These are phyloP conservation scores for Globisporangium paddicum DNA, from an alignment of 352 stramenopile species.

Conservation along the genomic window DNA sequence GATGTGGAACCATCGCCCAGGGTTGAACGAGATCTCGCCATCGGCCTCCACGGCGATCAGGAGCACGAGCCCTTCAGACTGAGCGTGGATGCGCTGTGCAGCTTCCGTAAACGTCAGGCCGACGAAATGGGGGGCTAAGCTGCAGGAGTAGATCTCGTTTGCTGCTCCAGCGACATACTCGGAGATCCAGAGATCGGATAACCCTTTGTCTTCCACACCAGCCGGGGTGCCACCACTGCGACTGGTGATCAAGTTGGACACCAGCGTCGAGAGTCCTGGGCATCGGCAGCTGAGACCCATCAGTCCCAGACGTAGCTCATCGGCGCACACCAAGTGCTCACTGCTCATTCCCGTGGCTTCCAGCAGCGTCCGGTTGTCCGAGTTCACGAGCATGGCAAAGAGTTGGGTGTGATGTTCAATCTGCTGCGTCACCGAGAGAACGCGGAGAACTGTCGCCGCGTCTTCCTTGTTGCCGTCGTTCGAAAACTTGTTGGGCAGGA, in stretches of 20 bases:
- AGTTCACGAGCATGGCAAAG: conserved; percentile 83
- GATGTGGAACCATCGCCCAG: conserved; percentile 56
- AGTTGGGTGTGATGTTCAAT: conserved; percentile 60
- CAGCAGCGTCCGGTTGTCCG: conserved; percentile 71
- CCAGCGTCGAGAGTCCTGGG: conserved; percentile 71
- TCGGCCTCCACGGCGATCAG: conserved; percentile 70
- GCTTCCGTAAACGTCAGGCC: conserved; percentile 75
- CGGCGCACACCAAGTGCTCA: conserved; percentile 74
- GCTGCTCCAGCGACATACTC: conserved; percentile 76
- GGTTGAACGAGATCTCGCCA: conserved; percentile 70
- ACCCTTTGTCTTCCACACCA: background rate
- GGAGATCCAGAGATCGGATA: conserved; percentile 36
- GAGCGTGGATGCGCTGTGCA: conserved; percentile 56
- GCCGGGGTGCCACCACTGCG: conserved; percentile 39
- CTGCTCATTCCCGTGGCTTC: conserved; percentile 67
- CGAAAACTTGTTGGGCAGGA: conserved; percentile 80
- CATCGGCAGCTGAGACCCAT: conserved; percentile 86
- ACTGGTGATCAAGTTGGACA: conserved; percentile 84
- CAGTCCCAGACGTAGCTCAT: conserved; percentile 74
- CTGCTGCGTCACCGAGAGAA: conserved; percentile 71
- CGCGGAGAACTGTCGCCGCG: conserved; percentile 71
- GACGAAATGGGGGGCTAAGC: conserved; percentile 45
- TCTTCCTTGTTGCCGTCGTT: conserved; percentile 80
- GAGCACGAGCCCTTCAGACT: conserved; percentile 70
- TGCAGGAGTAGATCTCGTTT: conserved; percentile 82